Evolutionary conservation across 345 rosid species (phyloP), one percentile per base, ranked within the genome.

Genomic region (Geranium brycei): DNA sequence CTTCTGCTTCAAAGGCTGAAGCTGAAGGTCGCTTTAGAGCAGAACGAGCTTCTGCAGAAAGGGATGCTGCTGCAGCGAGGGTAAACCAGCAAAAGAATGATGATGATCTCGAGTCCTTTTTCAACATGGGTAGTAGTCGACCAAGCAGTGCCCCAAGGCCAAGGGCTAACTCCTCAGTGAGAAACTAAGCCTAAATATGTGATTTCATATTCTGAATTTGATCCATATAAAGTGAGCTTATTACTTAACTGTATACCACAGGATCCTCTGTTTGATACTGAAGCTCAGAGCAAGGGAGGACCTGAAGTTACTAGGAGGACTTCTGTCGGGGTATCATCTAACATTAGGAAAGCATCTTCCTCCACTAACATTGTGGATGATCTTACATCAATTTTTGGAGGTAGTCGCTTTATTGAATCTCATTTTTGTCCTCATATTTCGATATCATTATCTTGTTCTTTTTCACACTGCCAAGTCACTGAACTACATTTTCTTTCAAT

Each of bases 381-480:
- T 77, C 85, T 91, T 67, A 73, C 87, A 63, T 88, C 97, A 66
- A 83, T 93, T 69, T 90, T 93, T 75, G 96, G 96, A 82, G 97
- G 96, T 89, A 81, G 3, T 66, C 47, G 3, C 7, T 12, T 57
- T 63, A 66, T 57, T 31, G 62, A 68, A 47, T 31, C 58, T 51
- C 19, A 55, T 65, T 57, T 18, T 57, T 2, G 59, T 63, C 60
- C 15, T 38, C 61, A 18, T 58, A 19, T 14, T 55, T 17, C 0
- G 17, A 38, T 47, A 40, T 47, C 23, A 14, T 18, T 58, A 16
- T 7, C 31, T 7, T 60, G 40, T 35, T 62, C 5, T 58, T 30
- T 41, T 51, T 12, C 62, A 23, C 35, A 57, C 61, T 73, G 17
- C 58, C 30, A 65, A 66, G 63, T 64, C 38, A 51, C 69, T 69